A percentile compares a stretch with the other conserved stretches of the same genome.
Conservation (phyloP, 2,329 filamentous ascomycete species). For the Ophiocordyceps camponoti-leonardi region DNA sequence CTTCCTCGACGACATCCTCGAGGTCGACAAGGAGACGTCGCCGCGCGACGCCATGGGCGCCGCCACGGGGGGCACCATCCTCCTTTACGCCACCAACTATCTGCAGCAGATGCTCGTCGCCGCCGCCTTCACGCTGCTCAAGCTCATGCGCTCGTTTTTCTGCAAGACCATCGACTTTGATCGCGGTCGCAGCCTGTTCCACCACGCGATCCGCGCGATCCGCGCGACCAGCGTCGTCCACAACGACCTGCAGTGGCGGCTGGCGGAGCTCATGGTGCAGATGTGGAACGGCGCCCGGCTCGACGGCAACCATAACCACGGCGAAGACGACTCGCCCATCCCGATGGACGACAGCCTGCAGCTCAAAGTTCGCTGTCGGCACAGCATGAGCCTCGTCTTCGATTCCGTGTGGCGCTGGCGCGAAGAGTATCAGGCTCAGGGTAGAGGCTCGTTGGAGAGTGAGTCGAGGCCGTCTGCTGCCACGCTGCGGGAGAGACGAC, state of each 20-base stretch:
- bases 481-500: background rate
- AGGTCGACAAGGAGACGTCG: constrained; percentile 30
- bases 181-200: constrained; percentile 50
- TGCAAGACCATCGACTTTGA: constrained; percentile 53
- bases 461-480: constrained; percentile 15
- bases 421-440: constrained; percentile 58
- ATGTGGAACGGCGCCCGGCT: constrained; percentile 61
- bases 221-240: constrained; percentile 56
- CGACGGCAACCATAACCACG: constrained; percentile 26
- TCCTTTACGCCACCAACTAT: constrained; percentile 56
- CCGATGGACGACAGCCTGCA: constrained; percentile 55
- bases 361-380: constrained; percentile 65
- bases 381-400: constrained; percentile 74
- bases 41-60: constrained; percentile 27
- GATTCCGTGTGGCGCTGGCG: constrained; percentile 79
- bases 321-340: constrained; percentile 29
- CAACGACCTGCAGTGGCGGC: constrained; percentile 64
- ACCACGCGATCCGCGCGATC: constrained; percentile 52
- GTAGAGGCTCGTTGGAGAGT: constrained; percentile 55
- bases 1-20: constrained; percentile 50
- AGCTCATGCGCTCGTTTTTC: constrained; percentile 64
- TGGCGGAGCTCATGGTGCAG: constrained; percentile 74
- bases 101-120: constrained; percentile 77
- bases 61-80: constrained; percentile 30
- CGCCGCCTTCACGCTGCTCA: constrained; percentile 59